These are phyloP conservation scores for Thielaviopsis musarum DNA, from an alignment of 2,329 filamentous ascomycete genomes.

Conservation along the genomic window DNA sequence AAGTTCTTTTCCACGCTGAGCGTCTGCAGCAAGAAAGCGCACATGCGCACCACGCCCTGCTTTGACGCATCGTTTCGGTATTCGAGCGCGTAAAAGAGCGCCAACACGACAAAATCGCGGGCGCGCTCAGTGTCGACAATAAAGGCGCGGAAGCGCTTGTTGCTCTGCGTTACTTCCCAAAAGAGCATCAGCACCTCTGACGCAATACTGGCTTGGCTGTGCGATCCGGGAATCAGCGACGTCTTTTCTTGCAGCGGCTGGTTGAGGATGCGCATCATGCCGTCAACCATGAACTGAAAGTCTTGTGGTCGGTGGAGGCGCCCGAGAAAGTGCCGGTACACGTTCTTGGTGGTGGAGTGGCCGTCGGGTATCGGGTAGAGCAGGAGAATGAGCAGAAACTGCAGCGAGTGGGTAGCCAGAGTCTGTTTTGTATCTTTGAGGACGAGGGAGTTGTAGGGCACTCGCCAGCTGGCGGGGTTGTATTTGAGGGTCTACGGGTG, in stretches of 20 bases:
- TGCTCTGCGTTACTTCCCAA: conserved; percentile 94
- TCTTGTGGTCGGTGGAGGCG: conserved; percentile 84
- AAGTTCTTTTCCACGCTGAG: conserved; percentile 86
- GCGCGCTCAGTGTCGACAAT: conserved; percentile 90
- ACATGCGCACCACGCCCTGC: conserved; percentile 89
- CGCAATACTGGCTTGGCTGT: conserved; percentile 38
- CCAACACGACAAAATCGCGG: conserved; percentile 80
- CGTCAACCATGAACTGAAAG: conserved; percentile 92
- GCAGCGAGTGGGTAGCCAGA: conserved; percentile 79
- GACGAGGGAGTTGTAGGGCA: conserved; percentile 84
- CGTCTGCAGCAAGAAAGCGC: conserved; percentile 90
- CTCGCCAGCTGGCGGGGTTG: conserved; percentile 83
- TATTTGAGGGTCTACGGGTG: conserved; percentile 65
- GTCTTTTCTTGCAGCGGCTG: conserved; percentile 80
- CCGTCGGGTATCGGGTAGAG: conserved; percentile 78
- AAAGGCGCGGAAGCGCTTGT: conserved; percentile 90
- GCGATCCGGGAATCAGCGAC: conserved; percentile 69
- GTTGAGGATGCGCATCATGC: conserved; percentile 81
- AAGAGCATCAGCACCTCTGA: conserved; percentile 95
- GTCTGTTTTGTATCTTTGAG: conserved; percentile 84
- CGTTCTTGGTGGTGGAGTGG: conserved; percentile 61
- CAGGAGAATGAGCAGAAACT: conserved; percentile 71
- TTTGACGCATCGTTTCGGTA: conserved; percentile 73
- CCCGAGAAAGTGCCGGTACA: conserved; percentile 81
- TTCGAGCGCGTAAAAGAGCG: conserved; percentile 84